Percentiles rank a stretch among this genome's conserved stretches.
Conservation (phyloP, 805 yeast species). For the Candida broadrunensis region DNA sequence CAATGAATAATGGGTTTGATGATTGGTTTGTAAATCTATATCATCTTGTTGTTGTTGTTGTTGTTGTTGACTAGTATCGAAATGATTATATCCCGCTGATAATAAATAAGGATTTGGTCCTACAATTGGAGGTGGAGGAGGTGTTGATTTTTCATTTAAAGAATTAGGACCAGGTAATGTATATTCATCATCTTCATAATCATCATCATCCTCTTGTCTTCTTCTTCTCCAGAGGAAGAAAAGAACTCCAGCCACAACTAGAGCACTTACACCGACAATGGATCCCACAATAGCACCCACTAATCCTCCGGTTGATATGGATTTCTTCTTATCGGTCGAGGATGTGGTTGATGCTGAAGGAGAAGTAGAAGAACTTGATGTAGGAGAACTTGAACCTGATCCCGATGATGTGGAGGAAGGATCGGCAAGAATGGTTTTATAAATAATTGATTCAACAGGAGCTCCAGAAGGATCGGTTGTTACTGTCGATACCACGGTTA, state of each 20-base stretch:
- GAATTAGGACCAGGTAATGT: constrained; percentile 24
- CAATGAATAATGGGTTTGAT: background rate
- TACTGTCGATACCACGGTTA: constrained; percentile 18
- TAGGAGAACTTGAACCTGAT: constrained; percentile 7
- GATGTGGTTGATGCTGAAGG: constrained; percentile 10
- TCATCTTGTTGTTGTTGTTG: constrained; percentile 2
- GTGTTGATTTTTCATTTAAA: constrained; percentile 2
- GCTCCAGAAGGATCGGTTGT: constrained; percentile 6
- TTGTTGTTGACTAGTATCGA: constrained; percentile 7
- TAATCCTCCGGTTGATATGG: constrained; percentile 36
- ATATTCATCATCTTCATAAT: constrained; percentile 41
- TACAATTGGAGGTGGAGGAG: constrained; percentile 5
- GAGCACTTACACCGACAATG: constrained; percentile 34
- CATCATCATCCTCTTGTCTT: constrained; percentile 32
- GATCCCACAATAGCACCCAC: constrained; percentile 44
- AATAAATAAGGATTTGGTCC: constrained; percentile 21
- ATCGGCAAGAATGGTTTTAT: constrained; percentile 6
- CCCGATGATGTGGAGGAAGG: constrained; percentile 6
- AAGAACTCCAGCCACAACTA: constrained; percentile 35
- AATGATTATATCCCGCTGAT: constrained; percentile 10
- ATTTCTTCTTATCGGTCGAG: constrained; percentile 2
- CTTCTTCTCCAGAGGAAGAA: constrained; percentile 41
- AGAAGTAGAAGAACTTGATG: constrained; percentile 11
- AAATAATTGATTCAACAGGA: constrained; percentile 7
- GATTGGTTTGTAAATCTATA: background rate